Base-by-base conservation (phyloP, 163 green algal genomes). In the Chlamydomonas reinhardtii region DNA sequence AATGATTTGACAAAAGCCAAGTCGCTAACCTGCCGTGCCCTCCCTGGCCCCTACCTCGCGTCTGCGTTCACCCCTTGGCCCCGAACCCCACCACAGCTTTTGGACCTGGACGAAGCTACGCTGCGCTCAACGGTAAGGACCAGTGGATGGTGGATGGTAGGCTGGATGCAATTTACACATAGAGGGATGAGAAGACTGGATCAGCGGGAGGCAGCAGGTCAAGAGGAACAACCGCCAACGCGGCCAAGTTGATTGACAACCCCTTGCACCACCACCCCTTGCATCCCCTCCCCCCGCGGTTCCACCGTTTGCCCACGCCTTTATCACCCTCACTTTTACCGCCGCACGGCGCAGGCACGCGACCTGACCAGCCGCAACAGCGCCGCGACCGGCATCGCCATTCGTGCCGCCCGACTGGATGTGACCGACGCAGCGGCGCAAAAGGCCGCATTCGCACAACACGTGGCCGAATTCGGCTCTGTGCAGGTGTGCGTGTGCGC, bases 391-490 rank as follows among this genome's bases (percentile, higher is more conserved):
- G 22, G 4, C 37, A 15, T 12, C 31, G 24, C 14, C 70, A 56
- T 77, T 39, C 56, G 70, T 8, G 72, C 59, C 1, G 48, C 39
- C 6, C 52, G 71, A 9, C 32, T 86, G 8, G 90, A 96, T 64
- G 90, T 96, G 0, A 84, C 76, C 6, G 64, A 92, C 61, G 31
- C 74, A 0, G 62, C 54, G 1, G 82, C 88, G 43, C 94, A 96
- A 25, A 20, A 79, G 37, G 82, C 61, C 0, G 91, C 89, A 0
- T 95, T 97, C 66, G 43, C 74, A 14, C 39, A 29, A 22, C 94
- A 97, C 73, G 68, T 94, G 32, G 22, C 77, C 0, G 25, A 48
- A 25, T 94, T 73, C 22, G 86, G 87, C 34, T 24, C 77, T 1
- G 88, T 97, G 34, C 91, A 96, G 79, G 86, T 95, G 82, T 8